Evolutionary conservation across 768 basidiomycete genomes (phyloP), one percentile per base, ranked within the genome.

Genomic region (Mycena sanguinolenta): DNA sequence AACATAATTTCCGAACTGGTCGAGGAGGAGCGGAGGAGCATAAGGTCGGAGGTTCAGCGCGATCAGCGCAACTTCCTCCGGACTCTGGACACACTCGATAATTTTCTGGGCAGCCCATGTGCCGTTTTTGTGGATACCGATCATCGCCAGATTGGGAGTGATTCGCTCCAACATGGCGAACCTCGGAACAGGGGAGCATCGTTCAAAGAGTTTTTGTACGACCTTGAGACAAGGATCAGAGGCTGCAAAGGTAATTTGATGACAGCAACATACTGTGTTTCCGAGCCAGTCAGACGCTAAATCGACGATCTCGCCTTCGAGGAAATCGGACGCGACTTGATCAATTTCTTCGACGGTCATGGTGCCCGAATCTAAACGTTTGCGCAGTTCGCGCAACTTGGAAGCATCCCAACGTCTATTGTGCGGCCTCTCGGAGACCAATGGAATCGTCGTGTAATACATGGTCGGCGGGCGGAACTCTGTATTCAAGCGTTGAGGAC

Each of bases 21-120:
- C 97, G 39, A 99, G 88, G 46, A 99, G 88, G 23, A 99, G 86
- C 13, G 98, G 96, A 53, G 98, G 98, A 14, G 94, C 89, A 78
- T 97, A 99, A 0, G 98, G 91, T 68, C 94, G 86, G 69, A 99
- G 82, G 78, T 97, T 94, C 78, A 93, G 91, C 53, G 94, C 90
- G 76, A 99, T 91, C 46, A 97, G 81, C 8, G 86, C 86, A 63
- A 96, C 88, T 79, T 99, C 98, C 63, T 98, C 96, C 21, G 93
- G 91, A 36, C 87, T 91, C 65, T 91, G 89, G 52, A 96, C 94
- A 71, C 96, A 97, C 82, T 98, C 96, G 67, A 99, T 99, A 77
- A 98, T 96, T 87, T 98, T 99, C 82, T 99, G 98, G 4, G 97
- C 97, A 3, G 97, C 97, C 98, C 98, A 99, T 0, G 98, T 99